Percentiles rank a stretch among this genome's conserved stretches.
These are phyloP conservation scores for Pezicula carpinea DNA, from an alignment of 2,329 filamentous ascomycete species.

Conservation along the genomic window DNA sequence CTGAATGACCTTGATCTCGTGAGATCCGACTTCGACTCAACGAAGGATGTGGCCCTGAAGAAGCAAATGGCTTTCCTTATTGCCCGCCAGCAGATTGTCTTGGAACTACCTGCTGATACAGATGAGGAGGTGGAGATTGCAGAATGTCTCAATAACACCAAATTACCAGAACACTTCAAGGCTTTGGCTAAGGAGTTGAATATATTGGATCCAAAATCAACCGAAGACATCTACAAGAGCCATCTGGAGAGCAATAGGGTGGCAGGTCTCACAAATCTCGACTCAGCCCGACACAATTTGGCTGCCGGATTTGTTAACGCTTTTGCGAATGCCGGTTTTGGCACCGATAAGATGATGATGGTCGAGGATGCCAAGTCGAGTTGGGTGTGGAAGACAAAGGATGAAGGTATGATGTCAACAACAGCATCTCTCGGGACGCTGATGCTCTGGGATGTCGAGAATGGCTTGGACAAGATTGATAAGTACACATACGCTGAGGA, in stretches of 20 bases:
- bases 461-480: constrained; percentile 88
- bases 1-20: constrained; percentile 86
- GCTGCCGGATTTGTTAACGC: constrained; percentile 95
- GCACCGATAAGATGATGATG: constrained; percentile 97
- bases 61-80: constrained; percentile 94
- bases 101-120: constrained; percentile 59
- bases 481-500: constrained; percentile 86
- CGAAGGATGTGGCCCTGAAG: constrained; percentile 75
- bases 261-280: constrained; percentile 87
- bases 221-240: constrained; percentile 99
- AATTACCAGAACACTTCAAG: constrained; percentile 89
- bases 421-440: constrained; percentile 90
- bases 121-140: constrained; percentile 70
- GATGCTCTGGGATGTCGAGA: constrained; percentile 89
- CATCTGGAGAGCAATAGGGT: constrained; percentile 94
- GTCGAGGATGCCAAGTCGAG: constrained; percentile 81
- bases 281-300: constrained; percentile 93
- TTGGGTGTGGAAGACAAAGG: constrained; percentile 99
- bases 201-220: constrained; percentile 92
- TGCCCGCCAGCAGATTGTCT: constrained; percentile 81
- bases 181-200: constrained; percentile 92
- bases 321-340: constrained; percentile 93
- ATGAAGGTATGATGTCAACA: constrained; percentile 95
- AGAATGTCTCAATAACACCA: constrained; percentile 83
- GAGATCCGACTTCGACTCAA: constrained; percentile 72